Evolutionary conservation across 1,284 basidiomycete genomes (phyloP), one percentile per base, ranked within the genome.

Genomic region (Sanghuangporus sanghuang): DNA sequence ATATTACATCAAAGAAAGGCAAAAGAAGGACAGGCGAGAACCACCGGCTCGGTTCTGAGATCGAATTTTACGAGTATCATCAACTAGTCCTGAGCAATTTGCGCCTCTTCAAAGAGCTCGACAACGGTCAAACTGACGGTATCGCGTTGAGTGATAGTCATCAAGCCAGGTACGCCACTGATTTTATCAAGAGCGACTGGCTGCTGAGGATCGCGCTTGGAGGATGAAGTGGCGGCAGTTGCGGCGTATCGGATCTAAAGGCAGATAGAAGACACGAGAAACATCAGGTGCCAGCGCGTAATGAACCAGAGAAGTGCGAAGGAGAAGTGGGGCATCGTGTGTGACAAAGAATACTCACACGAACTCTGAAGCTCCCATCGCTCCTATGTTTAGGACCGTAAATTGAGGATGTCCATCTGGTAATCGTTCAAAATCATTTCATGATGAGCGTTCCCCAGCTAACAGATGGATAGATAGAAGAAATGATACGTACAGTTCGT

Each of bases 361-460:
- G 75, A 14, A 89, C 85, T 71, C 80, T 83, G 75, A 82, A 90
- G 32, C 77, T 76, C 23, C 80, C 80, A 63, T 81, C 78, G 5
- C 75, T 74, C 50, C 73, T 75, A 57, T 79, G 75, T 69, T 82
- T 84, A 0, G 82, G 83, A 54, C 81, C 75, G 64, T 77, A 80
- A 60, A 91, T 85, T 2, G 75, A 82, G 70, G 82, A 86, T 55
- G 76, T 76, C 88, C 87, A 90, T 57, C 88, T 90, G 67, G 39
- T 23, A 44, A 1, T 59, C 65, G 59, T 69, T 62, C 27, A 61
- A 59, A 53, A 59, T 27, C 49, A 46, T 36, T 35, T 61, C 12
- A 36, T 57, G 9, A 50, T 39, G 12, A 58, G 27, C 5, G 54
- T 16, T 52, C 44, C 40, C 11, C 48, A n/a, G 48, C 9, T 2